Evolutionary conservation across 1,284 basidiomycete species (phyloP), one percentile per base, ranked within the genome.

Genomic region (Puccinia triticina): DNA sequence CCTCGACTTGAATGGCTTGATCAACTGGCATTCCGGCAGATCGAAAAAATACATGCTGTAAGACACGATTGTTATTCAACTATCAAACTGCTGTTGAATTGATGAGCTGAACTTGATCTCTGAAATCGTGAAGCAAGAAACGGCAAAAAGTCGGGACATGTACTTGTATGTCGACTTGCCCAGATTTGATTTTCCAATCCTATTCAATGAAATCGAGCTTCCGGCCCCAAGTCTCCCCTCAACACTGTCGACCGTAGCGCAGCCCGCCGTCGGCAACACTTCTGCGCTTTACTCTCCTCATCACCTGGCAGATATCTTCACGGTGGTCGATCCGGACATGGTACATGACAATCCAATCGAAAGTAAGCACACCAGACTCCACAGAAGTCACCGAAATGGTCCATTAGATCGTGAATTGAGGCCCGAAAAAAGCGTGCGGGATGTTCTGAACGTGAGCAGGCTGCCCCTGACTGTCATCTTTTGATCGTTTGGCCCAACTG

Each of bases 131-230:
- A 74, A 79, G 73, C 71, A 83, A 79, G 71, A 80, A 75, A 82
- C 77, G 1, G 84, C 84, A 10, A 77, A 85, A 40, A 83, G 84
- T 72, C 83, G 86, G 0, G 73, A 83, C 57, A 77, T 97, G 34
- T 98, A 94, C 86, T 90, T 99, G 5, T 98, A 98, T 86, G 92
- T 99, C 67, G 96, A 99, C 88, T 87, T 99, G 53, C 97, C 96
- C 0, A 91, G 94, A n/a, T 99, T 98, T 86, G 96, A 98, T 86
- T 96, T 98, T 86, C 96, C 97, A 0, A 92, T 99, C n/a, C 92
- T 99, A 69, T 99, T 93, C 87, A 94, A 92, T 83, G 96, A 98
- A 88, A 87, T 87, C 34, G 86, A 87, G 43, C 88, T 88, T 37
- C 72, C 86, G 80, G 61, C 85, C 83, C 83, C 86, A 78, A 40